A percentile compares a stretch with the other conserved stretches of the same genome.
These are phyloP conservation scores for Cyberlindnera saturnus DNA, from an alignment of 805 yeast genomes.

Conservation along the genomic window DNA sequence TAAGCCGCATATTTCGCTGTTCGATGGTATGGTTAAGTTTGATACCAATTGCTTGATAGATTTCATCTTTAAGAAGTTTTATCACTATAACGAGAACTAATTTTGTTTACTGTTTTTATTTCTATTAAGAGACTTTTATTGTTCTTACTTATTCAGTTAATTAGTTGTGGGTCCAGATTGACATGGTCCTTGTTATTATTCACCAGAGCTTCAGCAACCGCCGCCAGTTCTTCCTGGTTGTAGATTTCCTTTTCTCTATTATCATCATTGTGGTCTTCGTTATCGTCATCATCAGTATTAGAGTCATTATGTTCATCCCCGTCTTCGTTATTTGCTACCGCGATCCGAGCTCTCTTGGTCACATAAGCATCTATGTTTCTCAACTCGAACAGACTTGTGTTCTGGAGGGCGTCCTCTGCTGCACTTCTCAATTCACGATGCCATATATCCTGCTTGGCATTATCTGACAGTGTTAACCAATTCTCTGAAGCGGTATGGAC, in stretches of 20 bases:
- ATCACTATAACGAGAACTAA: constrained; percentile 33
- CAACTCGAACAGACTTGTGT: constrained; percentile 37
- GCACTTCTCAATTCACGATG: constrained; percentile 35
- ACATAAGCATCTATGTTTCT: constrained; percentile 37
- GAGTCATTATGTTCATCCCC: constrained; percentile 1
- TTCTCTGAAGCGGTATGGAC: constrained; percentile 40
- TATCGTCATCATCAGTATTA: constrained; percentile 2
- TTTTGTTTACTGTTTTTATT: neutral
- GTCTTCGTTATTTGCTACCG: constrained; percentile 1
- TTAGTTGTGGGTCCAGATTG: constrained; percentile 16
- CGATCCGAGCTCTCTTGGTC: constrained; percentile 20
- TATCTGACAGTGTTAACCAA: constrained; percentile 34
- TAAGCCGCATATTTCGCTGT: constrained; percentile 44
- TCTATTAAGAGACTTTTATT: neutral
- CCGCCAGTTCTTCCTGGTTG: constrained; percentile 19
- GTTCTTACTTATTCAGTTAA: constrained; percentile 1
- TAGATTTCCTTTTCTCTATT: constrained; percentile 8
- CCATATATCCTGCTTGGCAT: constrained; percentile 37
- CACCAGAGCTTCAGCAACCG: constrained; percentile 25
- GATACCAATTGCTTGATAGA: constrained; percentile 63
- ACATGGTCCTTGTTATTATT: constrained; percentile 4
- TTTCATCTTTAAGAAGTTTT: constrained; percentile 71
- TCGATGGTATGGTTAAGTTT: constrained; percentile 63
- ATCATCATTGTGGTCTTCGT: constrained; percentile 2
- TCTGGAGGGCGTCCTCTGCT: constrained; percentile 38